Conservation (phyloP, 2,329 filamentous ascomycete species). For the Parascedosporium putredinis region DNA sequence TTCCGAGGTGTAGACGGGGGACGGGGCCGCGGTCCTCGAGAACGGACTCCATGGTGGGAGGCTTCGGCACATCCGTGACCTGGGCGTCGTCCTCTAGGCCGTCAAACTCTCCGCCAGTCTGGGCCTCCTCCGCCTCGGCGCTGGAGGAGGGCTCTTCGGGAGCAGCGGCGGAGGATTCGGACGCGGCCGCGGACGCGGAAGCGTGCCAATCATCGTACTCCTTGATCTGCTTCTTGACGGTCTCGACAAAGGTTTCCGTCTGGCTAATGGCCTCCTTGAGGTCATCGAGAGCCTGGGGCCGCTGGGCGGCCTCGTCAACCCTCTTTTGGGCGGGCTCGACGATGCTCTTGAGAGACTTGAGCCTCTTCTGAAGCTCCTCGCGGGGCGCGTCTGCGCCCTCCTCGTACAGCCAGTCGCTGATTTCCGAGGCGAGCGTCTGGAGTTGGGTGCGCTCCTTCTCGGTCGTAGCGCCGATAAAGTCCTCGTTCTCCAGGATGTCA, state of each 20-base stretch:
- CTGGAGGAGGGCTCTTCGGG: slow-evolving; percentile 29
- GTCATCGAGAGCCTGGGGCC: slow-evolving; percentile 57
- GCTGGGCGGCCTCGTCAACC: slow-evolving; percentile 58
- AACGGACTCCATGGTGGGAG: slow-evolving; percentile 32
- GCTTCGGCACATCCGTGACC: slow-evolving; percentile 25
- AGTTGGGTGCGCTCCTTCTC: slow-evolving; percentile 56
- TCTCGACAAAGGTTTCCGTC: slow-evolving; percentile 58
- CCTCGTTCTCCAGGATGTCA: slow-evolving; percentile 68
- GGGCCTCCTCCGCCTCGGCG: slow-evolving; percentile 27
- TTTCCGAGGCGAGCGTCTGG: slow-evolving; percentile 54
- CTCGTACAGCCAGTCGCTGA: slow-evolving; percentile 84
- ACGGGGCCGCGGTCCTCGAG: slow-evolving; percentile 38
- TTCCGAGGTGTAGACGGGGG: slow-evolving; percentile 59
- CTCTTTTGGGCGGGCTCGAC: slow-evolving; percentile 69
- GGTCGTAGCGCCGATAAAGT: slow-evolving; percentile 64
- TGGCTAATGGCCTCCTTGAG: slow-evolving; percentile 63
- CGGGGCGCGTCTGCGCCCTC: slow-evolving; percentile 69
- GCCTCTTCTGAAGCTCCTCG: slow-evolving; percentile 63
- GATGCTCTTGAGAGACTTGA: slow-evolving; percentile 67
- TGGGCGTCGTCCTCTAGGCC: slow-evolving; percentile 65
- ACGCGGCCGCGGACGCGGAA: slow-evolving; percentile 39
- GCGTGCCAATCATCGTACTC: slow-evolving; percentile 55
- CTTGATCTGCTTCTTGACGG: slow-evolving; percentile 59
- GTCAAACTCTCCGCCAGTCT: slow-evolving; percentile 50
- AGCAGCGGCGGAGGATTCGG: slow-evolving; percentile 33